phyloP scores from a whole-genome alignment of 495 filamentous ascomycete genomes.

The Aspergillus cristatus region DNA sequence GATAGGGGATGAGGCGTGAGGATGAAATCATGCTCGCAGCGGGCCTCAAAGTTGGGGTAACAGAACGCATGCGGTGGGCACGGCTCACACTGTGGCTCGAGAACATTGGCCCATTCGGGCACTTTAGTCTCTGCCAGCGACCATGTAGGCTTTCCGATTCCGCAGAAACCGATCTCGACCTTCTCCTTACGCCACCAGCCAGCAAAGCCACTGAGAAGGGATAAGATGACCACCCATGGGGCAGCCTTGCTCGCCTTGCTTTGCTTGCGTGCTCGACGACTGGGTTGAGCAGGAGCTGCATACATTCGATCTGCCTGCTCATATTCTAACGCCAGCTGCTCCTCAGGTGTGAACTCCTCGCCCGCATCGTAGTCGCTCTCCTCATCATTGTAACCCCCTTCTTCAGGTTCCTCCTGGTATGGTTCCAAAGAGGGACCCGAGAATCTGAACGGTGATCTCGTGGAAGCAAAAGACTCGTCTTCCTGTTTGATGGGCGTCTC shows the following conservation, averaged over 20 bases:
- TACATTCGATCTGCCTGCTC: constrained; percentile 39
- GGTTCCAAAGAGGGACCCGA: constrained; percentile 21
- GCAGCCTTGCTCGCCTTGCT: constrained; percentile 37
- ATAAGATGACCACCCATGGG: constrained; percentile 56
- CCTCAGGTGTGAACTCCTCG: constrained; percentile 92
- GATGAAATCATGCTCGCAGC: constrained; percentile 81
- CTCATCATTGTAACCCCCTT: constrained; percentile 34
- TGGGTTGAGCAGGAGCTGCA: constrained; percentile 18
- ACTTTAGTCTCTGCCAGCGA: constrained; percentile 43
- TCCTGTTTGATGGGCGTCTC: constrained; percentile 30
- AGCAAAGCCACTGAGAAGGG: constrained; percentile 60
- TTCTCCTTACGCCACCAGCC: constrained; percentile 91
- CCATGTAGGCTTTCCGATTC: constrained; percentile 60
- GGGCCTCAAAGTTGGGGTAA: constrained; percentile 62
- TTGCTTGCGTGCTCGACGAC: constrained; percentile 24
- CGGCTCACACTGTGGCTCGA: constrained; percentile 80
- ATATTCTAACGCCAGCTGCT: constrained; percentile 63
- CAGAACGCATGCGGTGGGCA: constrained; percentile 90
- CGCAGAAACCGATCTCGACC: constrained; percentile 88
- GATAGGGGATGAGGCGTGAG: constrained; percentile 77
- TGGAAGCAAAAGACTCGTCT: constrained; percentile 25
- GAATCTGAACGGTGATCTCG: constrained; percentile 40
- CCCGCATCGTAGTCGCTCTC: constrained; percentile 48
- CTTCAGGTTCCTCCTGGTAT: constrained; percentile 26
- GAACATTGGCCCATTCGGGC: constrained; percentile 55